These are phyloP conservation scores for Pythium folliculosum DNA, from an alignment of 352 stramenopile species.

Conservation along the genomic window DNA sequence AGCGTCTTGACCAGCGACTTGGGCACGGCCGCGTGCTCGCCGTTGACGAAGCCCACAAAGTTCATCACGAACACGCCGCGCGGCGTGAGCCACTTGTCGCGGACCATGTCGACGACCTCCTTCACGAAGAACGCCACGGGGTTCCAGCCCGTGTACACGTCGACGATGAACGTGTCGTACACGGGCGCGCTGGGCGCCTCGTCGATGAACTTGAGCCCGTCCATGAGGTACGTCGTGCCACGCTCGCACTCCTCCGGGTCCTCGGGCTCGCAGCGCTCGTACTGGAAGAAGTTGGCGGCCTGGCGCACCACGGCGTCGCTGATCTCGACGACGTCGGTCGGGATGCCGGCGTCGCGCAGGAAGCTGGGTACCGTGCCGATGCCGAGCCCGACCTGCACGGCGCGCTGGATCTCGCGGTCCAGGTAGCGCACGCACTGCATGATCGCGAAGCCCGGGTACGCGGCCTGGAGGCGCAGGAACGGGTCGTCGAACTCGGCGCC, in stretches of 20 bases:
- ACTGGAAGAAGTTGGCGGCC: slow-evolving; percentile 72
- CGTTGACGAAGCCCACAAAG: slow-evolving; percentile 74
- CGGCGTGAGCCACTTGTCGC: slow-evolving; percentile 53
- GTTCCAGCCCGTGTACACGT: slow-evolving; percentile 75
- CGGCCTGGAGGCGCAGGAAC: slow-evolving; percentile 55
- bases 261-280: slow-evolving; percentile 54
- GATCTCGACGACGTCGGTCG: slow-evolving; percentile 81
- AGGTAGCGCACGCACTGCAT: slow-evolving; percentile 76
- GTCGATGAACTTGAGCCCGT: slow-evolving; percentile 63
- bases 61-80: slow-evolving; percentile 74
- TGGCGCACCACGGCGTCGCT: slow-evolving; percentile 64
- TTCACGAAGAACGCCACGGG: slow-evolving; percentile 68
- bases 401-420: slow-evolving; percentile 38
- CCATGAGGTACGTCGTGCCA: slow-evolving; percentile 64
- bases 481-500: slow-evolving; percentile 75
- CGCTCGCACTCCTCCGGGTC: slow-evolving; percentile 40
- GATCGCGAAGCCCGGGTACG: slow-evolving; percentile 80
- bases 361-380: slow-evolving; percentile 76
- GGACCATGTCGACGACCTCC: slow-evolving; percentile 54
- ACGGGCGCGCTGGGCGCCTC: slow-evolving; percentile 35
- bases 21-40: slow-evolving; percentile 45
- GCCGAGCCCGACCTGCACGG: slow-evolving; percentile 68
- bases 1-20: slow-evolving; percentile 75
- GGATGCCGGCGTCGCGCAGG: slow-evolving; percentile 54
- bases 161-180: slow-evolving; percentile 67